Base-by-base conservation (phyloP, 306 rosid genomes). In the Malus sylvestris region DNA sequence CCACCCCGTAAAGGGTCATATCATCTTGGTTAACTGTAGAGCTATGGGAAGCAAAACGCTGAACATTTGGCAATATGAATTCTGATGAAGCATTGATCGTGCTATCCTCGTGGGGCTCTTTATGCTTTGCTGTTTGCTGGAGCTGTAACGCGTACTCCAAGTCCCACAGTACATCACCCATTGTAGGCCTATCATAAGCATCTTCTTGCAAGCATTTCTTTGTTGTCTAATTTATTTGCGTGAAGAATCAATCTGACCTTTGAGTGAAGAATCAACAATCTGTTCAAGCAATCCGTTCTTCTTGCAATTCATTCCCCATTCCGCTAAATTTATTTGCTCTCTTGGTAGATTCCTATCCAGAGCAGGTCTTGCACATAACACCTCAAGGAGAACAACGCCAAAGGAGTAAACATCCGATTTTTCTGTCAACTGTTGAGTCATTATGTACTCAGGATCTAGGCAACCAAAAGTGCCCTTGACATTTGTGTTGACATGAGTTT, bases 151-250 rank as follows among this genome's bases (percentile, higher is more conserved):
- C 78, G 60, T 85, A 87, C 75, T 87, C 91, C 75, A 87, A 73
- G 70, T 87, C 91, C 93, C 93, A 87, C 12, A 81, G 44, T 40
- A 89, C 91, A 76, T 89, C 87, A 2, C 42, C 77, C 91, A 89
- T 87, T 58, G 82, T 52, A 6, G 89, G 88, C 83, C 89, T 65
- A 53, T 85, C 83, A n/a, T 14, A 30, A 27, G 82, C 73, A 35
- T 84, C 82, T 0, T 81, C 82, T 35, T 80, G 80, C 82, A 83
- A 70, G 65, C 93, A 87, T 70, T 81, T 87, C 78, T 81, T 88
- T 12, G 25, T 25, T 25, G 25, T 25, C 25, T 25, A 25, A 25
- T 25, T 25, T 25, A 25, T 25, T 25, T 25, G 25, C 25, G 25
- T 25, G 25, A 25, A 25, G 25, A 80, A 72, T 84, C 77, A 29